Evolutionary conservation across 2,329 filamentous ascomycete genomes (phyloP).

Genomic region (Chalara sp.): DNA sequence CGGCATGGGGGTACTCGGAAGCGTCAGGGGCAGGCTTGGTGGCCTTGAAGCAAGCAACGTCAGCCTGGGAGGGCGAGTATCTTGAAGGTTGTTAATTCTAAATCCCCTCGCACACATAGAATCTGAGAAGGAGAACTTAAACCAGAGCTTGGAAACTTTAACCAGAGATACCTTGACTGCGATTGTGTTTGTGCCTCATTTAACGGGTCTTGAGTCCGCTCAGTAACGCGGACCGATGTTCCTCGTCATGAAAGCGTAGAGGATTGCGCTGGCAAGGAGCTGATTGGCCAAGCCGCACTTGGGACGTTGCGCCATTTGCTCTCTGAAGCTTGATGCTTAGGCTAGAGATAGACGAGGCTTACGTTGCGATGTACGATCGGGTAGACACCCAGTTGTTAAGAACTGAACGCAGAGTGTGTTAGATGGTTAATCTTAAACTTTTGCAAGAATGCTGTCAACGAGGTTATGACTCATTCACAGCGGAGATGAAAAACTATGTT

Average conservation of each 20-base stretch:
- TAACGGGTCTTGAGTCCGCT: slow-evolving; percentile 88
- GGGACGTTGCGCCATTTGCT: slow-evolving; percentile 4
- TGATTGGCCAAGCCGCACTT: slow-evolving; percentile 12
- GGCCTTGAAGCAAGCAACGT: slow-evolving; percentile 93
- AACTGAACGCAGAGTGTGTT: slow-evolving; percentile 33
- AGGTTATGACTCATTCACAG: too few species aligned
- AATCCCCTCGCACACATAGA: slow-evolving; percentile 10
- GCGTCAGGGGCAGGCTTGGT: slow-evolving; percentile 68
- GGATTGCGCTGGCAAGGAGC: slow-evolving; percentile 9
- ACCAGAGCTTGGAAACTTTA: slow-evolving; percentile 10
- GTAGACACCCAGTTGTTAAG: slow-evolving; percentile 69
- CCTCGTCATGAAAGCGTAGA: slow-evolving; percentile 60
- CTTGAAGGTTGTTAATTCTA: slow-evolving; percentile 24
- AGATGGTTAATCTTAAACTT: too few species aligned
- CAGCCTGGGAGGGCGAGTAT: slow-evolving; percentile 74
- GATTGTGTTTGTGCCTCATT: slow-evolving; percentile 64
- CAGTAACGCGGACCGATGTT: slow-evolving; percentile 93
- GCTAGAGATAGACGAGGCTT: slow-evolving; percentile 35
- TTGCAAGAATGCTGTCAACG: too few species aligned
- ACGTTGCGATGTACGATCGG: slow-evolving; percentile 79
- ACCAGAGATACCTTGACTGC: slow-evolving; percentile 72
- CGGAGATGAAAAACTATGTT: too few species aligned
- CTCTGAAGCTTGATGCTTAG: slow-evolving; percentile 6
- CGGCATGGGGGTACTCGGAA: slow-evolving; percentile 86
- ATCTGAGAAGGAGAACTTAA: not conserved